phyloP scores from a whole-genome alignment of 371 early-diverging fungal species.

The Lichtheimia ornata region DNA sequence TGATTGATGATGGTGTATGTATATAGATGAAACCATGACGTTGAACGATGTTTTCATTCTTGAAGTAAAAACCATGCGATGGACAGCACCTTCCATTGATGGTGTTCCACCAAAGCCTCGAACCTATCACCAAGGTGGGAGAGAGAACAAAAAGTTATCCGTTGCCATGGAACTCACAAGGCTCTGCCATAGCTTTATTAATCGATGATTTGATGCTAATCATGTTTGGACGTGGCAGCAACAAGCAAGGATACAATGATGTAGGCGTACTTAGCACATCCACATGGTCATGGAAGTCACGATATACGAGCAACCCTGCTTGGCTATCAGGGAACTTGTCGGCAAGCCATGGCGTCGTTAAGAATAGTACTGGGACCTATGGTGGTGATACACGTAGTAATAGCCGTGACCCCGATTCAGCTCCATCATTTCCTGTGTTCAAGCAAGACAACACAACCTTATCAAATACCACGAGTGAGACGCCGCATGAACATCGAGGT shows the following conservation, averaged over 20 bases:
- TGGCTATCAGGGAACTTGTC: slow-evolving; percentile 14
- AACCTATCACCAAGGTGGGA: slow-evolving; percentile 41
- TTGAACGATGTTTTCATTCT: slow-evolving; percentile 44
- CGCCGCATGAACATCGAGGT: background rate
- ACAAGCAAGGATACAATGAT: slow-evolving; percentile 9
- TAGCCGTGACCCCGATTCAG: background rate
- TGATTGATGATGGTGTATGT: slow-evolving; percentile 11
- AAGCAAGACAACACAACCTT: background rate
- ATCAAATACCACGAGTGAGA: background rate
- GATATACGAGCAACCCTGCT: background rate
- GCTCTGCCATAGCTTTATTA: background rate
- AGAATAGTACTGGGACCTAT: slow-evolving; percentile 4
- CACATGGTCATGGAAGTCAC: slow-evolving; percentile 7
- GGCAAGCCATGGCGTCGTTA: background rate
- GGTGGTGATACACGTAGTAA: slow-evolving; percentile 4
- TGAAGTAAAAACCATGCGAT: slow-evolving; percentile 33
- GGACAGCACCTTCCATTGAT: slow-evolving; percentile 37
- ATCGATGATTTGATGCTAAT: slow-evolving; percentile 12
- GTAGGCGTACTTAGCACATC: slow-evolving; percentile 9
- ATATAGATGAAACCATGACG: slow-evolving; percentile 7
- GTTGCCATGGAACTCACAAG: no score
- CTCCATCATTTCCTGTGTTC: background rate
- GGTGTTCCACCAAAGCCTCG: slow-evolving; percentile 42
- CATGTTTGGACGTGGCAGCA: slow-evolving; percentile 6
- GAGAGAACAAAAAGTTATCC: no score